A percentile compares a stretch with the other conserved stretches of the same genome.
Conservation (phyloP, 306 rosid genomes). For the Nissolia schottii region DNA sequence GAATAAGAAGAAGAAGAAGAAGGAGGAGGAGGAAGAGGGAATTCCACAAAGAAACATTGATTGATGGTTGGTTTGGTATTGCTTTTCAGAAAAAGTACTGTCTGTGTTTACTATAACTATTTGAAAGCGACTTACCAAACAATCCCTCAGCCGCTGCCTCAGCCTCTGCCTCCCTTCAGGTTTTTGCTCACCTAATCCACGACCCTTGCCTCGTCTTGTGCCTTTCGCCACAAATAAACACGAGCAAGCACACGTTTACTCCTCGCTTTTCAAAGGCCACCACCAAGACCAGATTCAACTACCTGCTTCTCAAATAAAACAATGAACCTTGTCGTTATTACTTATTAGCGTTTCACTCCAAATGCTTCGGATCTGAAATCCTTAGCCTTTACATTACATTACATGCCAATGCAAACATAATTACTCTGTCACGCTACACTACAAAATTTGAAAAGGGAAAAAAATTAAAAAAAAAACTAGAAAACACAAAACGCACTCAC, state of each 20-base stretch:
- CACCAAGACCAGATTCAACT: neutral
- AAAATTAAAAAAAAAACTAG: neutral
- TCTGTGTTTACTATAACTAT: slow-evolving; percentile 41
- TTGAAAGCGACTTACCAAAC: slow-evolving; percentile 66
- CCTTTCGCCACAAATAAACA: neutral
- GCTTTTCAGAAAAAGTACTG: slow-evolving; percentile 11
- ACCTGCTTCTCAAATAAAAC: neutral
- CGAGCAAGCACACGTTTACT: neutral
- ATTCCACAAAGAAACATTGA: neutral
- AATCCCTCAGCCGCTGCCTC: slow-evolving; percentile 24
- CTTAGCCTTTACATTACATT: neutral
- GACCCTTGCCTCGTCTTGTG: neutral
- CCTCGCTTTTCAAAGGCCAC: neutral
- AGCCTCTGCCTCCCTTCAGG: neutral
- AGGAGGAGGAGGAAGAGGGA: neutral
- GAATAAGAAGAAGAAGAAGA: neutral
- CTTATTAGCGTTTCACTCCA: neutral
- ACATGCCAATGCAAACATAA: neutral
- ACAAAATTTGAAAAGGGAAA: neutral
- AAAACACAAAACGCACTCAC: neutral
- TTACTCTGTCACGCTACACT: neutral
- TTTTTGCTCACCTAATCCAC: neutral
- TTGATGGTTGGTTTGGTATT: neutral
- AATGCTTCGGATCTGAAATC: neutral
- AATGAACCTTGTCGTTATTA: neutral